A percentile compares a stretch with the other conserved stretches of the same genome.
Conservation (phyloP, 805 yeast species). For the Saccharomycopsis schoenii region DNA sequence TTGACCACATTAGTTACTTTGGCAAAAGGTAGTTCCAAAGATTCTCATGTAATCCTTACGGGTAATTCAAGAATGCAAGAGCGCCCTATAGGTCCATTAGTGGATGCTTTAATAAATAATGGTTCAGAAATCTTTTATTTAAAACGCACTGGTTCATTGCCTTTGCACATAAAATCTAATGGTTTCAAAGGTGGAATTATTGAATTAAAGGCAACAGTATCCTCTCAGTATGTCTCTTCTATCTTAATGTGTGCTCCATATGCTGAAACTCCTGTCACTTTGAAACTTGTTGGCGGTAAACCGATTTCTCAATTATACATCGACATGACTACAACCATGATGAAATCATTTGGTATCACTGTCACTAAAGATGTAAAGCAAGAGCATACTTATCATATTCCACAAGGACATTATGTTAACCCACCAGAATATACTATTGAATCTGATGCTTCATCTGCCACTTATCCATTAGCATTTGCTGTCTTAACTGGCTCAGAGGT, state of each 20-base stretch:
- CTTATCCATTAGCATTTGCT: constrained; percentile 95
- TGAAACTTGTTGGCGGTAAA: constrained; percentile 87
- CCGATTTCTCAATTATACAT: constrained; percentile 94
- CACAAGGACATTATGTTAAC: constrained; percentile 68
- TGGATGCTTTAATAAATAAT: constrained; percentile 75
- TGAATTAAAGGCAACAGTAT: constrained; percentile 90
- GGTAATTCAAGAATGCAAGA: constrained; percentile 97
- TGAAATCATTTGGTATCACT: constrained; percentile 77
- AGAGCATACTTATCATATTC: constrained; percentile 81
- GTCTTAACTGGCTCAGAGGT: constrained; percentile 91
- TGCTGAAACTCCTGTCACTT: constrained; percentile 78
- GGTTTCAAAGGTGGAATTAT: constrained; percentile 80
- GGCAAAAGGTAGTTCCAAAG: constrained; percentile 39
- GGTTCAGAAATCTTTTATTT: constrained; percentile 69
- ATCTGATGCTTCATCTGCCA: constrained; percentile 96
- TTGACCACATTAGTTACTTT: constrained; percentile 87
- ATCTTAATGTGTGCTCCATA: constrained; percentile 96
- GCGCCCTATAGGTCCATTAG: constrained; percentile 93
- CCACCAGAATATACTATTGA: constrained; percentile 85
- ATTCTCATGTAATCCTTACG: constrained; percentile 54
- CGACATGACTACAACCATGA: constrained; percentile 95
- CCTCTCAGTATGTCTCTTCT: constrained; percentile 96
- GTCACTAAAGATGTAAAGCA: constrained; percentile 65
- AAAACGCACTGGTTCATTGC: constrained; percentile 74
- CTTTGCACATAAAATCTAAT: constrained; percentile 63